Conservation (phyloP, 1,139 yeast genomes). For the Blastobotrys malaysiensis region DNA sequence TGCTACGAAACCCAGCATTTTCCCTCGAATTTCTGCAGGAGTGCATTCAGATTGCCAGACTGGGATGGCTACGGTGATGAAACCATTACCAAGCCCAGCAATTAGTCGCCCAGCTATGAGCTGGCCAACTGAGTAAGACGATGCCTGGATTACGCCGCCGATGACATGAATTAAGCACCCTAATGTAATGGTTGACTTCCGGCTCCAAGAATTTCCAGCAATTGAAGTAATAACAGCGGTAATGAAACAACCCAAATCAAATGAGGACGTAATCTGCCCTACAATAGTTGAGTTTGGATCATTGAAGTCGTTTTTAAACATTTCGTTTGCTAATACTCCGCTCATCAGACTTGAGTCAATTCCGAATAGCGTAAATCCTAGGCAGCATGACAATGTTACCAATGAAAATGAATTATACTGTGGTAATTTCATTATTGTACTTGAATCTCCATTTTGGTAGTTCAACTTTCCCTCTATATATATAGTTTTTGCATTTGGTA, state of each 20-base stretch:
- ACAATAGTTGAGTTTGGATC: conserved; percentile 12
- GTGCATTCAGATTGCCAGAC: conserved; percentile 20
- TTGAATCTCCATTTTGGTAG: neutral
- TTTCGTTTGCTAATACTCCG: conserved; percentile 12
- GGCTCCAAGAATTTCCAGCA: conserved; percentile 10
- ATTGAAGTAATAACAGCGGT: conserved; percentile 7
- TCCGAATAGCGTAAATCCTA: conserved; percentile 13
- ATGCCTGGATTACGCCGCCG: conserved; percentile 54
- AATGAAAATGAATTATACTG: neutral
- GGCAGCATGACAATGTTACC: conserved; percentile 1
- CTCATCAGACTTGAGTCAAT: conserved; percentile 10
- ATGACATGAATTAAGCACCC: conserved; percentile 13
- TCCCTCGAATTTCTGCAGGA: conserved; percentile 17
- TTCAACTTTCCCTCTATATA: too few species aligned
- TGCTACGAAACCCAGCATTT: conserved; percentile 38
- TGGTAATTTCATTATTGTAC: neutral
- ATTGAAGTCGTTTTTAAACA: conserved; percentile 10
- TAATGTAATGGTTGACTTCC: conserved; percentile 4
- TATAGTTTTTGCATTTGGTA: too few species aligned
- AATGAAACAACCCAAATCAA: conserved; percentile 14
- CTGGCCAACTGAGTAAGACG: conserved; percentile 64
- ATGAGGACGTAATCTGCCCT: conserved; percentile 15
- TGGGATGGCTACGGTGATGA: conserved; percentile 18
- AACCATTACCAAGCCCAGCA: conserved; percentile 46
- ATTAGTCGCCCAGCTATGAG: conserved; percentile 67